phyloP scores from a whole-genome alignment of 1,139 yeast genomes.

The Petasospora fabianii region DNA sequence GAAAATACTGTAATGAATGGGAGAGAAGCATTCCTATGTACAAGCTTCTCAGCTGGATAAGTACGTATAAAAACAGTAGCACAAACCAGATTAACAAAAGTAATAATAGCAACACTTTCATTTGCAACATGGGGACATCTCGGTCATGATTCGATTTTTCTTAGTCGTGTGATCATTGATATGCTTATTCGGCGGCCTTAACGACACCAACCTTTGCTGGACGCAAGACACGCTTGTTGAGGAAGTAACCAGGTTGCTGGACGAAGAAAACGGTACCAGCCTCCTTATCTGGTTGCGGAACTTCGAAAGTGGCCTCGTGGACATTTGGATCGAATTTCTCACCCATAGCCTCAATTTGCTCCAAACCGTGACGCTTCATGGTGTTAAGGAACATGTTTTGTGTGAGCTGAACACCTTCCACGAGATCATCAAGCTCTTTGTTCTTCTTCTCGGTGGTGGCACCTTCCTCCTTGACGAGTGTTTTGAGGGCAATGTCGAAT shows the following conservation, averaged over 20 bases:
- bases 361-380: conserved; percentile 66
- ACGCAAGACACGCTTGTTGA: conserved; percentile 79
- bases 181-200: conserved; percentile 39
- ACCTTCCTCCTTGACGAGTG: conserved; percentile 53
- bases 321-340: conserved; percentile 79
- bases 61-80: no score
- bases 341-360: conserved; percentile 72
- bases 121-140: not conserved
- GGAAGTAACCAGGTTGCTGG: conserved; percentile 79
- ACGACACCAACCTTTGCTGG: conserved; percentile 94
- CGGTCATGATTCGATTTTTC: not conserved
- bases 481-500: conserved; percentile 73
- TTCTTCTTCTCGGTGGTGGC: conserved; percentile 27
- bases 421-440: conserved; percentile 61
- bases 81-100: no score
- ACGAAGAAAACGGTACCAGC: conserved; percentile 86
- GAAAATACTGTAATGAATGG: not conserved
- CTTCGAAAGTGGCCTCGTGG: conserved; percentile 85
- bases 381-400: conserved; percentile 78
- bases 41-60: no score
- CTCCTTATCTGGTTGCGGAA: conserved; percentile 79
- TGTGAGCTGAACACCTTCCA: conserved; percentile 83
- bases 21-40: no score
- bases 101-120: no score
- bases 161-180: not conserved